Evolutionary conservation across 805 yeast species (phyloP).

Genomic region (Teunomyces kruisii): DNA sequence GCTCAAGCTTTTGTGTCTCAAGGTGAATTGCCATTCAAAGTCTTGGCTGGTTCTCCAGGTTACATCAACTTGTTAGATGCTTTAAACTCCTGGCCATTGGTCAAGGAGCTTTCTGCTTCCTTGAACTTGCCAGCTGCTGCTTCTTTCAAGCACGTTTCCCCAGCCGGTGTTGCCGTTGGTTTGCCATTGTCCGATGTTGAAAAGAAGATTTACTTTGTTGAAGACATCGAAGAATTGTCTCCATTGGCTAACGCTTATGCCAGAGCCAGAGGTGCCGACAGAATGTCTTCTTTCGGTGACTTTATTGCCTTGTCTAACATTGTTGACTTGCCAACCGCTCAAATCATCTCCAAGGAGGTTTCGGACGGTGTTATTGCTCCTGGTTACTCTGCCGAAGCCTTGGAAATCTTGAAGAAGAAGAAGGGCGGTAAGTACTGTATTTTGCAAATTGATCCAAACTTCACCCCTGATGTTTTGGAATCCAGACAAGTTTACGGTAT

Average conservation of each 20-base stretch:
- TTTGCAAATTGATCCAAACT: slow-evolving; percentile 94
- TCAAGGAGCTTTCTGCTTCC: slow-evolving; percentile 92
- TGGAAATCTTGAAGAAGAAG: slow-evolving; percentile 84
- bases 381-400: slow-evolving; percentile 90
- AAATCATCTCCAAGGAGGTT: slow-evolving; percentile 95
- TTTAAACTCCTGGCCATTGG: slow-evolving; percentile 97
- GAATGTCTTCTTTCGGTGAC: slow-evolving; percentile 99
- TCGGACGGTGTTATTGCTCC: slow-evolving; percentile 99
- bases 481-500: slow-evolving; percentile 96
- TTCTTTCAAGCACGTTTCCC: slow-evolving; percentile 97
- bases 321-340: slow-evolving; percentile 95
- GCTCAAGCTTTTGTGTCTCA: slow-evolving; percentile 92
- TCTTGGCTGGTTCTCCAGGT: slow-evolving; percentile 93
- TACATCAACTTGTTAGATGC: slow-evolving; percentile 96
- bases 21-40: slow-evolving; percentile 92
- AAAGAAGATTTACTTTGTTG: slow-evolving; percentile 93
- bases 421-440: slow-evolving; percentile 97
- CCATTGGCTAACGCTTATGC: slow-evolving; percentile 98
- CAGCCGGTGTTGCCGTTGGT: slow-evolving; percentile 99
- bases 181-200: slow-evolving; percentile 87
- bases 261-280: slow-evolving; percentile 99
- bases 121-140: slow-evolving; percentile 98
- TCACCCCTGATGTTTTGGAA: slow-evolving; percentile 76
- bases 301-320: slow-evolving; percentile 95
- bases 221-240: slow-evolving; percentile 89